Evolutionary conservation across 208 protist genomes (phyloP).

Genomic region (Endotrypanum monterogeii): DNA sequence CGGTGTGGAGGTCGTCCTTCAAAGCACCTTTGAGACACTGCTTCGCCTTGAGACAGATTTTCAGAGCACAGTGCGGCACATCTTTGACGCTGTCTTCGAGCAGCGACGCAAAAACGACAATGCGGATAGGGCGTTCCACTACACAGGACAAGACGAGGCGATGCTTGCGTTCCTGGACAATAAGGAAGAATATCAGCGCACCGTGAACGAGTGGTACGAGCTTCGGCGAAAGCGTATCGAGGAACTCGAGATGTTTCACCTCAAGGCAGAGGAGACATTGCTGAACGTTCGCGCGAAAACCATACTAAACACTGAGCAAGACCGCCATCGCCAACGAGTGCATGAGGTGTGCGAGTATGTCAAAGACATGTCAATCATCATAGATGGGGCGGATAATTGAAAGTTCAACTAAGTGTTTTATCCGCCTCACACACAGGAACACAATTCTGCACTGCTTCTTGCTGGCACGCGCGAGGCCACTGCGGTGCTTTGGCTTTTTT

Average conservation of each 20-base stretch:
- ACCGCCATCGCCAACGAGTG: conserved; percentile 62
- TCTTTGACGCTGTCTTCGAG: conserved; percentile 73
- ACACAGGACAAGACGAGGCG: conserved; percentile 36
- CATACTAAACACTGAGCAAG: conserved; percentile 65
- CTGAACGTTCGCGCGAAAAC: conserved; percentile 41
- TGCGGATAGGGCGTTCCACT: conserved; percentile 16
- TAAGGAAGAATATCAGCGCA: conserved; percentile 81
- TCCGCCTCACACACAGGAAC: background rate
- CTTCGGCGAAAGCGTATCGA: conserved; percentile 74
- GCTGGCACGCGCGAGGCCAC: background rate
- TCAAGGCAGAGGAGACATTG: conserved; percentile 70
- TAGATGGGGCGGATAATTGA: conserved; percentile 18
- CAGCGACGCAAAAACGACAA: conserved; percentile 61
- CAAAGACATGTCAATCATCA: conserved; percentile 35
- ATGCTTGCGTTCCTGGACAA: conserved; percentile 63
- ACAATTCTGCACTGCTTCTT: background rate
- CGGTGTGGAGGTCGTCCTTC: conserved; percentile 72
- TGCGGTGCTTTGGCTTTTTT: background rate
- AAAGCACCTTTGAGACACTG: conserved; percentile 75
- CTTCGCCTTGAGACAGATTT: conserved; percentile 81
- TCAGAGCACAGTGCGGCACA: conserved; percentile 65
- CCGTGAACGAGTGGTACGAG: conserved; percentile 83
- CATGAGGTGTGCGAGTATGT: conserved; percentile 76
- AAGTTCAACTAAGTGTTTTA: background rate
- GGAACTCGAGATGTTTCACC: conserved; percentile 71